A percentile compares a stretch with the other conserved stretches of the same genome.
Conservation (phyloP, 2,329 filamentous ascomycete genomes). For the Bipolaris victoriae region DNA sequence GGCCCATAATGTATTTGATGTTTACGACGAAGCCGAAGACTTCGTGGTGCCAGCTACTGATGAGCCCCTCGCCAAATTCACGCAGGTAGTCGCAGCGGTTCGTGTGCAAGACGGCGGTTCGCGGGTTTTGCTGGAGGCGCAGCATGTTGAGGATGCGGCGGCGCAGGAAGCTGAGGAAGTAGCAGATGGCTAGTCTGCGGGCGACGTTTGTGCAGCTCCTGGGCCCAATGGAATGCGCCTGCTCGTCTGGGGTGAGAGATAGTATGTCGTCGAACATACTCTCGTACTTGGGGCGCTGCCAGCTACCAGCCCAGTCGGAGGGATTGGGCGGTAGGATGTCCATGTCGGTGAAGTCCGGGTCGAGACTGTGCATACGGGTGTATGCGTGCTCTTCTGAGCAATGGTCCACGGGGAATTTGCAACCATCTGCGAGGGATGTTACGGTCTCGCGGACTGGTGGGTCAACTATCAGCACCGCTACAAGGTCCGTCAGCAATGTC, state of each 20-base stretch:
- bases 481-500: neutral
- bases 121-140: neutral
- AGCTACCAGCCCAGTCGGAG: neutral
- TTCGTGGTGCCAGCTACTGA: slow-evolving; percentile 1
- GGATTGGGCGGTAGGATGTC: neutral
- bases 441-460: slow-evolving; percentile 1
- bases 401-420: neutral
- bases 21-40: slow-evolving; percentile 3
- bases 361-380: slow-evolving; percentile 3
- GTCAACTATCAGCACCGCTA: slow-evolving; percentile 1
- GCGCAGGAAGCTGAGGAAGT: slow-evolving; percentile 2
- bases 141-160: slow-evolving; percentile 6
- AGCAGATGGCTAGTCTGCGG: slow-evolving; percentile 4
- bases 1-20: slow-evolving; percentile 7
- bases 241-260: neutral
- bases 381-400: neutral
- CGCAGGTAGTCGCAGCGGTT: slow-evolving; percentile 7
- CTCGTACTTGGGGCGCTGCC: neutral
- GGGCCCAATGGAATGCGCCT: neutral
- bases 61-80: neutral
- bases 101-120: neutral
- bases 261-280: slow-evolving; percentile 5
- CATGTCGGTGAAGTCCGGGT: slow-evolving; percentile 4
- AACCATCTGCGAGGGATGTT: neutral
- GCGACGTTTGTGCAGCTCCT: slow-evolving; percentile 2